Percentiles rank a stretch among this genome's conserved stretches.
Conservation (phyloP, 208 protist genomes). For the Crithidia acanthocephali region DNA sequence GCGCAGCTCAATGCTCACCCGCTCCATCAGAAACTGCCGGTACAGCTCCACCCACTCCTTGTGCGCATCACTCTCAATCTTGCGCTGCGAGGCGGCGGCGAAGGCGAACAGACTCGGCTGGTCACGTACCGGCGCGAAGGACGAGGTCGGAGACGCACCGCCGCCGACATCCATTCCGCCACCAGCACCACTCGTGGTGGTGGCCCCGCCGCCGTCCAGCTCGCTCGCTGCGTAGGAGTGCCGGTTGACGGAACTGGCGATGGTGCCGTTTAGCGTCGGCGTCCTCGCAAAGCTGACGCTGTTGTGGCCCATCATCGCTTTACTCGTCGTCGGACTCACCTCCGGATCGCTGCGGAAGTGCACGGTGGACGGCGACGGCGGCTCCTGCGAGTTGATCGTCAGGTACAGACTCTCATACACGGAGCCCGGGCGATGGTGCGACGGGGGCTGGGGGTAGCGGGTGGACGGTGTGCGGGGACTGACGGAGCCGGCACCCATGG, state of each 20-base stretch:
- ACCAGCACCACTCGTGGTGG: no score
- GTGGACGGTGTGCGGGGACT: neutral
- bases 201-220: neutral
- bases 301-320: neutral
- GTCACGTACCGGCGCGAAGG: constrained; percentile 6
- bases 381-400: neutral
- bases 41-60: constrained; percentile 20
- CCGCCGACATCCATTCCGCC: neutral
- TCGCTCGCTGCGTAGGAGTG: constrained; percentile 14
- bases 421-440: neutral
- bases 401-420: constrained; percentile 12
- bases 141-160: neutral
- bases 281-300: neutral
- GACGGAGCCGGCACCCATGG: neutral
- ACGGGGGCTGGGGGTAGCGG: neutral
- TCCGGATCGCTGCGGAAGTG: constrained; percentile 12
- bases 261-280: constrained; percentile 1
- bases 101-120: constrained; percentile 31
- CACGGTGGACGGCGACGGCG: neutral
- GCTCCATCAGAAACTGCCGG: constrained; percentile 14
- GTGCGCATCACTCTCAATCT: constrained; percentile 25
- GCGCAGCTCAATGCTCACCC: constrained; percentile 15
- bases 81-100: constrained; percentile 23
- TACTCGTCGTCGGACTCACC: neutral
- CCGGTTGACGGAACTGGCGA: neutral